Evolutionary conservation across 2,329 filamentous ascomycete genomes (phyloP), one percentile per base, ranked within the genome.

Genomic region (Colletotrichum endophyticum): DNA sequence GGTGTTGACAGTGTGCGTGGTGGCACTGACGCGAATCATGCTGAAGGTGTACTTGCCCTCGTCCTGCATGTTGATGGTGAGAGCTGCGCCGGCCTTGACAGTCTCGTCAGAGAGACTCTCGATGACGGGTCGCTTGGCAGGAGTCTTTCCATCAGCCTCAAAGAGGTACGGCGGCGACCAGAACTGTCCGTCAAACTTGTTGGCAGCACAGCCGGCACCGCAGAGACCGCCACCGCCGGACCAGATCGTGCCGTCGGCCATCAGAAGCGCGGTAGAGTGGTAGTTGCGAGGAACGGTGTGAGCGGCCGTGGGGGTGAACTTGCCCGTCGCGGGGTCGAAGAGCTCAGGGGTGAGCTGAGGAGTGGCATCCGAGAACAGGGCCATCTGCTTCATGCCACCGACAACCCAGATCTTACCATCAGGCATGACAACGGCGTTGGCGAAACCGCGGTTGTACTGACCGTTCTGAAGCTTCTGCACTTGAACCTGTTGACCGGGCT

Each of bases 151-250:
- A 49, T 88, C 59, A 6, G 69, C 53, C 22, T 86, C 87, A 72
- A 91, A 88, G 0, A 92, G 87, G 76, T 92, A 92, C 0, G 88
- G 87, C 1, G 91, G 91, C 6, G 84, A 86, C 81, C 87, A 92
- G 67, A 92, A 88, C 81, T 92, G 87, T 4, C 81, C 89, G 75
- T 92, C 89, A 36, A 85, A 86, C 77, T 92, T 91, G 71, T 92
- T 81, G 70, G 84, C 87, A 72, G 83, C 83, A 73, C 81, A 85
- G 56, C 85, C 83, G 27, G 78, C 86, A 62, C 81, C 81, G 79
- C 90, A 92, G 5, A 92, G 84, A 4, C 90, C 90, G 11, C 90
- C 89, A 16, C 90, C 90, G 12, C 85, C 89, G 22, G 81, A 87
- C 71, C 89, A 84, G 5, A 91, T 87, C 1, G 85, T 88, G 0